A percentile compares a stretch with the other conserved stretches of the same genome.
Conservation (phyloP, 2,329 filamentous ascomycete genomes). For the Oidium heveae region DNA sequence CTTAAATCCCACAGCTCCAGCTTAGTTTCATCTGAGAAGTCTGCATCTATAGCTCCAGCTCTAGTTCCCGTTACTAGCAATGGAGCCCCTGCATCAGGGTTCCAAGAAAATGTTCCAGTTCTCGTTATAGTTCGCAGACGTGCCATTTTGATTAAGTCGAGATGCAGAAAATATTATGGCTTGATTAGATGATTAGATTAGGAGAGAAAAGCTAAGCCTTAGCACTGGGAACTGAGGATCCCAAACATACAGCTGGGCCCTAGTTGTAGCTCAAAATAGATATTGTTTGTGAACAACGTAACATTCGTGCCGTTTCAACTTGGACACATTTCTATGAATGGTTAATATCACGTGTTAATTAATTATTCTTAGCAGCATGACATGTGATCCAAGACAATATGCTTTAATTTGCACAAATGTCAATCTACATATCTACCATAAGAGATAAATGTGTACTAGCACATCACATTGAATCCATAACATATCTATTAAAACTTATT, state of each 20-base stretch:
- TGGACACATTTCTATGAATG: not conserved
- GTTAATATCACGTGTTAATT: not conserved
- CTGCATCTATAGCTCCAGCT: conserved; percentile 81
- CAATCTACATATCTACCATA: too few species aligned
- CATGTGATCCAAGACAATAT: not conserved
- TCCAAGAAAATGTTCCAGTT: conserved; percentile 96
- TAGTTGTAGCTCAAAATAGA: too few species aligned
- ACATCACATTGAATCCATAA: too few species aligned
- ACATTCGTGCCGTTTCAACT: not conserved
- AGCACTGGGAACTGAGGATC: too few species aligned
- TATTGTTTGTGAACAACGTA: too few species aligned
- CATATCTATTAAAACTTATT: too few species aligned
- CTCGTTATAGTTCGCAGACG: conserved; percentile 87
- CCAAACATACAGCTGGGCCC: too few species aligned
- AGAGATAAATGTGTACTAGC: too few species aligned
- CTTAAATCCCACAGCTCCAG: conserved; percentile 89
- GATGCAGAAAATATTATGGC: too few species aligned
- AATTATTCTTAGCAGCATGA: not conserved
- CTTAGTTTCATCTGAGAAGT: conserved; percentile 94
- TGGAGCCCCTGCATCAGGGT: conserved; percentile 51
- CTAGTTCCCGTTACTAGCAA: conserved; percentile 82
- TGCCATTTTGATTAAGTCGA: conserved; percentile 39
- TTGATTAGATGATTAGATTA: too few species aligned
- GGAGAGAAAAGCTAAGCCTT: too few species aligned
- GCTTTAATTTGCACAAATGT: too few species aligned